A percentile compares a stretch with the other conserved stretches of the same genome.
Conservation (phyloP, 2,329 filamentous ascomycete species). For the Periconia sp. region DNA sequence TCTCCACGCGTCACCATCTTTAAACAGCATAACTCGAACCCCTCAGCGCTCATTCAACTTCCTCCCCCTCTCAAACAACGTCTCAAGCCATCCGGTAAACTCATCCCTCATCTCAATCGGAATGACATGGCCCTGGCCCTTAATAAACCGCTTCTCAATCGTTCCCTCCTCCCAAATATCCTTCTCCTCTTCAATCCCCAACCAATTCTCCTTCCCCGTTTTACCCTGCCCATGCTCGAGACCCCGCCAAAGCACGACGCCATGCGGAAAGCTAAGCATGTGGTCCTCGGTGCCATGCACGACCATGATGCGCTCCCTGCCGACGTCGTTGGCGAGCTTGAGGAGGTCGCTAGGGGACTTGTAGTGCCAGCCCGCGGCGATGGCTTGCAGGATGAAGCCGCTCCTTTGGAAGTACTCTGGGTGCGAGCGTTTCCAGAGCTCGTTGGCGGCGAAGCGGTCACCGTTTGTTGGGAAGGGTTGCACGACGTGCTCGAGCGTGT, state of each 20-base stretch:
- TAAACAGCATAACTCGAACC: neutral
- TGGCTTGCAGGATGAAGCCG: slow-evolving; percentile 75
- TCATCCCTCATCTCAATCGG: slow-evolving; percentile 70
- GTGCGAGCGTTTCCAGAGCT: slow-evolving; percentile 70
- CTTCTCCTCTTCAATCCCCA: slow-evolving; percentile 35
- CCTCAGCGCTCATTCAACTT: slow-evolving; percentile 42
- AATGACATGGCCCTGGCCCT: slow-evolving; percentile 75
- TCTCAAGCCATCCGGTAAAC: slow-evolving; percentile 66
- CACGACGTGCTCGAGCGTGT: slow-evolving; percentile 50
- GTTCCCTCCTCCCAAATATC: slow-evolving; percentile 45
- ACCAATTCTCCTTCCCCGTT: slow-evolving; percentile 36
- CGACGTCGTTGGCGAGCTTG: slow-evolving; percentile 67
- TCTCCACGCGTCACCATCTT: too few species aligned
- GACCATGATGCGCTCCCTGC: slow-evolving; percentile 72
- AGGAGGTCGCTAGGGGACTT: slow-evolving; percentile 69
- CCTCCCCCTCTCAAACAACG: slow-evolving; percentile 57
- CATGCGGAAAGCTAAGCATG: slow-evolving; percentile 78
- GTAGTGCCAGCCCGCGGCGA: slow-evolving; percentile 78
- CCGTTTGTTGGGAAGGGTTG: slow-evolving; percentile 71
- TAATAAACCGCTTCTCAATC: slow-evolving; percentile 61
- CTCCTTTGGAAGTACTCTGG: slow-evolving; percentile 61
- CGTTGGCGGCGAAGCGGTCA: slow-evolving; percentile 79
- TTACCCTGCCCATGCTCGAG: slow-evolving; percentile 58
- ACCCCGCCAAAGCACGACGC: slow-evolving; percentile 65
- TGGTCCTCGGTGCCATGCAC: slow-evolving; percentile 74